These are phyloP conservation scores for Arabidopsis suecica DNA, from an alignment of 345 rosid genomes.

Conservation along the genomic window DNA sequence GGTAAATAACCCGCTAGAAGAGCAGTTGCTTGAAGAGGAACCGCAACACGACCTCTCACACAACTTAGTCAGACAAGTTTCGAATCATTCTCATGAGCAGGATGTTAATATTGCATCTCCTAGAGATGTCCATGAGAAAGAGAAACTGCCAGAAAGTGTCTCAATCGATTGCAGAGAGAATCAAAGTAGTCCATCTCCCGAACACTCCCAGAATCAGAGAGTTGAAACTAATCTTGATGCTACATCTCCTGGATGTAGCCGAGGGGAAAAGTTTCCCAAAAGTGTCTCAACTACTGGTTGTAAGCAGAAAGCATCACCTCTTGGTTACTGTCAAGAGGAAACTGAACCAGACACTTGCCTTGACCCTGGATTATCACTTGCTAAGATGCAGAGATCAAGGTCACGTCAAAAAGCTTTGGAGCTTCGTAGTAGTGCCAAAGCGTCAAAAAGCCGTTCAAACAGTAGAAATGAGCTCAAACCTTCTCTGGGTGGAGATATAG, in stretches of 20 bases:
- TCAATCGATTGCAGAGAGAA: conserved; percentile 29
- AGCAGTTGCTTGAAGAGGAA: conserved; percentile 46
- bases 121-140: conserved; percentile 50
- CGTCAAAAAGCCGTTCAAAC: conserved; percentile 43
- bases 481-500: conserved; percentile 31
- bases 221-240: conserved; percentile 24
- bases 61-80: conserved; percentile 33
- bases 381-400: conserved; percentile 72
- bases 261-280: conserved; percentile 26
- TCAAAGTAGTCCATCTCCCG: conserved; percentile 11
- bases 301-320: conserved; percentile 54
- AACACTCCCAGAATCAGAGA: conserved; percentile 23
- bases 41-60: conserved; percentile 44
- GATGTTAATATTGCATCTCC: conserved; percentile 57
- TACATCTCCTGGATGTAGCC: conserved; percentile 38
- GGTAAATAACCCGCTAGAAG: conserved; percentile 31
- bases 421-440: conserved; percentile 69
- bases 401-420: conserved; percentile 75
- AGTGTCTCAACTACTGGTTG: conserved; percentile 44
- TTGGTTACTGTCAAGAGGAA: conserved; percentile 48
- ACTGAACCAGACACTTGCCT: conserved; percentile 41
- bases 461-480: conserved; percentile 41
- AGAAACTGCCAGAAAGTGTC: conserved; percentile 45
- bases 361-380: conserved; percentile 56
- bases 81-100: conserved; percentile 41